Evolutionary conservation across 139 green algal species (phyloP).

Genomic region (Raphidocelis subcapitata): DNA sequence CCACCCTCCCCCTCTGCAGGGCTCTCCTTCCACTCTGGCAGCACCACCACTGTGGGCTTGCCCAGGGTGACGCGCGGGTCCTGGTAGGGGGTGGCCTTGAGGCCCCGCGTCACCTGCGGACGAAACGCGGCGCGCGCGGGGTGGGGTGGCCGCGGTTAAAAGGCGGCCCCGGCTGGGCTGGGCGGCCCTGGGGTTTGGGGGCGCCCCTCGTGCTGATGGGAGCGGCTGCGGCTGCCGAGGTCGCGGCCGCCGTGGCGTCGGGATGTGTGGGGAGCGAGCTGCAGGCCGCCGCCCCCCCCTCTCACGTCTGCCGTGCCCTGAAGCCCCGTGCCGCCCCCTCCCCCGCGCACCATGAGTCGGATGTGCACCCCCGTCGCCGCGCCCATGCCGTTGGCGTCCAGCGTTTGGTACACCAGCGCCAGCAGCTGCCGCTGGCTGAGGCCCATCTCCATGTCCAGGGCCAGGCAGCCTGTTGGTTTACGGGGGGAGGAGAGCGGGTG

Average conservation of each 20-base stretch:
- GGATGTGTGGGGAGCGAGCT: neutral
- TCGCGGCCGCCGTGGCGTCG: too few species aligned
- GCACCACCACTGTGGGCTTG: conserved; percentile 67
- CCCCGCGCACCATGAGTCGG: conserved; percentile 62
- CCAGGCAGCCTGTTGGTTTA: too few species aligned
- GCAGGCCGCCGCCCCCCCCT: too few species aligned
- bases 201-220: too few species aligned
- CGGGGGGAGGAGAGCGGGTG: too few species aligned
- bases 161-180: too few species aligned
- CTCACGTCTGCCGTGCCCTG: too few species aligned
- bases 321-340: too few species aligned
- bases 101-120: conserved; percentile 47
- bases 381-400: conserved; percentile 41
- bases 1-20: conserved; percentile 6
- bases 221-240: neutral
- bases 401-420: conserved; percentile 23
- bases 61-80: conserved; percentile 73
- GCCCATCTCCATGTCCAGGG: conserved; percentile 68
- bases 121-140: too few species aligned
- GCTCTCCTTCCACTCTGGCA: conserved; percentile 69
- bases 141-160: too few species aligned
- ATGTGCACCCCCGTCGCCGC: conserved; percentile 60
- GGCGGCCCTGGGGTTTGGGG: too few species aligned
- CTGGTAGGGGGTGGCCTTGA: conserved; percentile 84
- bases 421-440: conserved; percentile 34